phyloP scores from a whole-genome alignment of 495 filamentous ascomycete species.

The Hyaloscypha hepaticicola region DNA sequence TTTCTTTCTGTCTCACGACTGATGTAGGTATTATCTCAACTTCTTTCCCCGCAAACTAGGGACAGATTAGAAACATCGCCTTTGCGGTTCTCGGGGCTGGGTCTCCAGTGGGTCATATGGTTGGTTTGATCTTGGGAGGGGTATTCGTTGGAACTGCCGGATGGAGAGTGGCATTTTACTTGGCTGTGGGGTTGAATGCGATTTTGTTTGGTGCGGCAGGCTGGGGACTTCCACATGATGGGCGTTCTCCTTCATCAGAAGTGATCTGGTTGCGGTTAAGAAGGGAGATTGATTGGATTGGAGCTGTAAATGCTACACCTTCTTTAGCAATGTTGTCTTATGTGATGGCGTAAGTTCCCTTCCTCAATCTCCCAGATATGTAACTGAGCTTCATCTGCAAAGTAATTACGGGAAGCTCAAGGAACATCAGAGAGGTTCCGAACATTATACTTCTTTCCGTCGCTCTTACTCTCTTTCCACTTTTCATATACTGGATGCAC shows the following conservation, averaged over 20 bases:
- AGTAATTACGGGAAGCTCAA: slow-evolving; percentile 7
- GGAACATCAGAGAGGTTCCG: slow-evolving; percentile 34
- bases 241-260: slow-evolving; percentile 15
- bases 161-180: slow-evolving; percentile 50
- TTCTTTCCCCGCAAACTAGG: slow-evolving; percentile 26
- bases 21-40: slow-evolving; percentile 46
- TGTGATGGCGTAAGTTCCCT: slow-evolving; percentile 36
- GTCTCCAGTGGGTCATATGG: slow-evolving; percentile 48
- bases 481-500: slow-evolving; percentile 49
- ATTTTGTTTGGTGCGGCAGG: slow-evolving; percentile 25
- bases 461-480: slow-evolving; percentile 39
- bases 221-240: slow-evolving; percentile 33
- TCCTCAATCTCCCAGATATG: too few species aligned
- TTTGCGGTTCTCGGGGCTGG: slow-evolving; percentile 49
- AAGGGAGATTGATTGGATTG: slow-evolving; percentile 50
- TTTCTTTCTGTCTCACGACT: slow-evolving; percentile 50
- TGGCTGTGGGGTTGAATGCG: slow-evolving; percentile 33
- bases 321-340: slow-evolving; percentile 46
- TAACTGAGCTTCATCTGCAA: slow-evolving; percentile 8
- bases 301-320: slow-evolving; percentile 40
- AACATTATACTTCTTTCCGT: slow-evolving; percentile 45
- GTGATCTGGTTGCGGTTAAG: slow-evolving; percentile 23
- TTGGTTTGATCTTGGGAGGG: slow-evolving; percentile 55
- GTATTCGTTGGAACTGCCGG: slow-evolving; percentile 44
- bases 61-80: slow-evolving; percentile 47